Conservation (phyloP, 129 eudicot species). For the Flaveria ramosissima region DNA sequence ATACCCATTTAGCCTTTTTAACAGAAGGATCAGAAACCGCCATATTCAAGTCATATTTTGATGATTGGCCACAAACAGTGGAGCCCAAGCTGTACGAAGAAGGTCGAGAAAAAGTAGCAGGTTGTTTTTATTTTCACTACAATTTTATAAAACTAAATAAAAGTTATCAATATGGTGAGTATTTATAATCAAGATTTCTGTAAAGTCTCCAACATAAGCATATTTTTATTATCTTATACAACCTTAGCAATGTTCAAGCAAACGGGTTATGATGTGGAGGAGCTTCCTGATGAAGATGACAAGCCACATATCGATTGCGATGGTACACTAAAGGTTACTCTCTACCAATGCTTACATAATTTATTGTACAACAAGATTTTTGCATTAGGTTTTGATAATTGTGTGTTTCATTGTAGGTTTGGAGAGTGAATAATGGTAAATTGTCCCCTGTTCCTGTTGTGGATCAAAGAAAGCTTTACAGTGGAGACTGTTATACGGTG, state of each 20-base stretch:
- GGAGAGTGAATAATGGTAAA: constrained; percentile 47
- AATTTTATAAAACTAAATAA: neutral
- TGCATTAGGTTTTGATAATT: constrained; percentile 1
- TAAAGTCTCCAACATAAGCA: neutral
- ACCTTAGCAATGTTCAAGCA: constrained; percentile 58
- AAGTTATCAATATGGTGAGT: neutral
- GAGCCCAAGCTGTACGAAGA: constrained; percentile 57
- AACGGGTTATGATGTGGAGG: constrained; percentile 51
- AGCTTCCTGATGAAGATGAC: constrained; percentile 54
- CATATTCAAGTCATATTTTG: constrained; percentile 58
- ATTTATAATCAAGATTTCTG: constrained; percentile 11
- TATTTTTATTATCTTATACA: constrained; percentile 18
- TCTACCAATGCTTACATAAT: constrained; percentile 14
- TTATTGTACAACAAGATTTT: neutral
- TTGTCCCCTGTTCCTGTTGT: constrained; percentile 36
- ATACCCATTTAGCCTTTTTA: constrained; percentile 46
- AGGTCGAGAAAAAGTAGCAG: constrained; percentile 83
- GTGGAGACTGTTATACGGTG: constrained; percentile 54
- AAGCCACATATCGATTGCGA: constrained; percentile 43
- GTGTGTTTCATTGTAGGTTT: constrained; percentile 40
- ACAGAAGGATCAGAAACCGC: constrained; percentile 75
- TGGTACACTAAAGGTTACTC: constrained; percentile 52
- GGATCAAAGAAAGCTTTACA: constrained; percentile 44
- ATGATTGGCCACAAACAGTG: constrained; percentile 60
- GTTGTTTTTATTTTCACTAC: constrained; percentile 28